Conservation (phyloP, 768 basidiomycete species). For the Agrocybe praecox region DNA sequence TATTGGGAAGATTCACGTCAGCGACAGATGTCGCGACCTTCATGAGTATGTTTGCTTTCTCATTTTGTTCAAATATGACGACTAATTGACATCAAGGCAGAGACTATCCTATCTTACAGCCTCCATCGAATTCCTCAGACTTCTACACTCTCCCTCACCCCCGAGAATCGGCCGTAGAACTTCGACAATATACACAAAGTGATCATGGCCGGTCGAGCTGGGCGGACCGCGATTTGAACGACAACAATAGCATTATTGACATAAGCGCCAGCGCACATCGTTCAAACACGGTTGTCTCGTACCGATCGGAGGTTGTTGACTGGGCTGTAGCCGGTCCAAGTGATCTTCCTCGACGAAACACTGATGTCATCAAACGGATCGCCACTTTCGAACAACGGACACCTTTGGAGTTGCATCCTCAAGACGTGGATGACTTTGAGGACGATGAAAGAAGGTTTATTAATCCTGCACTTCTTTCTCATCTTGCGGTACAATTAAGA, state of each 20-base stretch:
- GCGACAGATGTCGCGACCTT: slow-evolving; percentile 18
- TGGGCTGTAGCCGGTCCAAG: slow-evolving; percentile 23
- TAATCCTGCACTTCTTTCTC: slow-evolving; percentile 83
- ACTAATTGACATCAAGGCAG: slow-evolving; percentile 8
- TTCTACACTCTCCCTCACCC: slow-evolving; percentile 6
- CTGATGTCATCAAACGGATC: slow-evolving; percentile 29
- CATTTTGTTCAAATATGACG: background rate
- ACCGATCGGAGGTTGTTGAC: slow-evolving; percentile 9
- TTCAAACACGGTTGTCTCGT: slow-evolving; percentile 8
- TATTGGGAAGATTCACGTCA: slow-evolving; percentile 11
- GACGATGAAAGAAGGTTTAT: slow-evolving; percentile 80
- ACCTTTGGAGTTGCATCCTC: slow-evolving; percentile 44
- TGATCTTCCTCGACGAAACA: slow-evolving; percentile 22
- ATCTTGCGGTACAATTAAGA: slow-evolving; percentile 85
- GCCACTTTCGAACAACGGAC: slow-evolving; percentile 29
- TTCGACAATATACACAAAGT: background rate
- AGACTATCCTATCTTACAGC: slow-evolving; percentile 20
- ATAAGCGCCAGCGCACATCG: slow-evolving; percentile 1
- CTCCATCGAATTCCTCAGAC: slow-evolving; percentile 4
- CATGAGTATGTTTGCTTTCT: slow-evolving; percentile 13
- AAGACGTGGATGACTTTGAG: slow-evolving; percentile 56
- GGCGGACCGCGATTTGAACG: background rate
- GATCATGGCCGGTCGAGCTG: background rate
- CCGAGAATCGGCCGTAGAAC: slow-evolving; percentile 1
- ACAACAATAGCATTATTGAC: slow-evolving; percentile 3